These are phyloP conservation scores for Mallotus japonicus DNA, from an alignment of 441 rosid genomes.

Conservation along the genomic window DNA sequence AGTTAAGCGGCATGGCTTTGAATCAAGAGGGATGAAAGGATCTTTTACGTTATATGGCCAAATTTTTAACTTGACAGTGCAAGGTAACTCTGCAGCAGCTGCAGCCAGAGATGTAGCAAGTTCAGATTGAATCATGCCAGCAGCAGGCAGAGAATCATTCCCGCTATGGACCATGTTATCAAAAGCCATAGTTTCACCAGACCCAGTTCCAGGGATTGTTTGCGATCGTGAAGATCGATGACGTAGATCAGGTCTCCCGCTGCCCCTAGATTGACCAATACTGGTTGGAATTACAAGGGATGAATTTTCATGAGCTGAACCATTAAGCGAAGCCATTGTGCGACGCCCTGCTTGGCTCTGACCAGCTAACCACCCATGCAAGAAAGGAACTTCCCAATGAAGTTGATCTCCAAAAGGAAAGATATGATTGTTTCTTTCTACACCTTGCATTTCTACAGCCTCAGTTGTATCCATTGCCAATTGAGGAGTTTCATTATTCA, in stretches of 20 bases:
- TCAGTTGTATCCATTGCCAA: slow-evolving; percentile 47
- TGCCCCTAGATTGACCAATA: slow-evolving; percentile 41
- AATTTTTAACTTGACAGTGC: slow-evolving; percentile 74
- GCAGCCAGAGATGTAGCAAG: slow-evolving; percentile 61
- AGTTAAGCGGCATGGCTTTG: slow-evolving; percentile 52
- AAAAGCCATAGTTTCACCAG: slow-evolving; percentile 46
- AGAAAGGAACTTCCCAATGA: slow-evolving; percentile 74
- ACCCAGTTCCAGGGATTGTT: slow-evolving; percentile 16
- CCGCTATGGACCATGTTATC: slow-evolving; percentile 34
- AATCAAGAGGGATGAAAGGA: slow-evolving; percentile 46
- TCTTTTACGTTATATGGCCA: slow-evolving; percentile 67
- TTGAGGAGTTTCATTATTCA: slow-evolving; percentile 41
- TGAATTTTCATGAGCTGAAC: slow-evolving; percentile 39
- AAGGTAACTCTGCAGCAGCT: slow-evolving; percentile 69
- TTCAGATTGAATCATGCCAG: slow-evolving; percentile 62
- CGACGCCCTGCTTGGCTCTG: slow-evolving; percentile 56
- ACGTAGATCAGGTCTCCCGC: slow-evolving; percentile 52
- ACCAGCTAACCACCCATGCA: slow-evolving; percentile 81
- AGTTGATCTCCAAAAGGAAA: slow-evolving; percentile 54
- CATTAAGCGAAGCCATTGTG: slow-evolving; percentile 39
- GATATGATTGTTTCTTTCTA: slow-evolving; percentile 50
- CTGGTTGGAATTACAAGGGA: slow-evolving; percentile 36
- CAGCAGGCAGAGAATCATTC: slow-evolving; percentile 42
- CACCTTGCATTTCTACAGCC: slow-evolving; percentile 54
- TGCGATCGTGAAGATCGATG: slow-evolving; percentile 41